Evolutionary conservation across 148 eudicot species (phyloP), one percentile per base, ranked within the genome.

Genomic region (Chenopodium album): DNA sequence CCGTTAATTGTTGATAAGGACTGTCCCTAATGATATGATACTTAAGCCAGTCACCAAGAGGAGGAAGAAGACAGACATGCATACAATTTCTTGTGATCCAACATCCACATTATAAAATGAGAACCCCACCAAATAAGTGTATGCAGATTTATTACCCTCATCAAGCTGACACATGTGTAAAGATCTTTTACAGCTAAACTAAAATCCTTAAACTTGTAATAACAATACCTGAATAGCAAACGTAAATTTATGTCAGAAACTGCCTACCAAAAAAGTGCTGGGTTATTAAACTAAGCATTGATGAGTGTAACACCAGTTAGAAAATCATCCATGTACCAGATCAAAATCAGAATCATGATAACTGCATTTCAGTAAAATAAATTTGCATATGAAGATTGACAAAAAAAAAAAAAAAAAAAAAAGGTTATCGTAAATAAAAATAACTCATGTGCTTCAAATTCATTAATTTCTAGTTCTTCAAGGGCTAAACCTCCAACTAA

Each of bases 171-270:
- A 84, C 98, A 95, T 26, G 89, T 87, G 84, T 97, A 88, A 75
- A 95, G 90, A 85, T 95, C 99, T 80, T 88, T 87, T 78, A 90
- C 91, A 75, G 98, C 99, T 87, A 95, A 92, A 82, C 82, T 78
- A 78, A 92, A 95, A 85, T 95, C 98, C 88, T 95, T 95, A 84
- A 92, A 94, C 88, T 95, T 95, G 85, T 90, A 94, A 85, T 88
- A 29, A 95, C 98, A 85, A 95, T 95, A 80, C 99, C 99, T 95
- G 94, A 87, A 89, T 22, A 48, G 69, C 28, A 66, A 77, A 72
- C 31, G 6, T 48, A 73, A 62, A 48, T 10, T 31, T 10, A 31
- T 16, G 73, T 72, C 22, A 47, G 50, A 46, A 46, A 63, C 64
- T 41, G 71, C 32, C 78, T 19, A 32, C 23, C 28, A 12, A 34